These are phyloP conservation scores for Cyclotella choctawhatcheeana DNA, from an alignment of 108 stramenopile genomes.

Conservation along the genomic window DNA sequence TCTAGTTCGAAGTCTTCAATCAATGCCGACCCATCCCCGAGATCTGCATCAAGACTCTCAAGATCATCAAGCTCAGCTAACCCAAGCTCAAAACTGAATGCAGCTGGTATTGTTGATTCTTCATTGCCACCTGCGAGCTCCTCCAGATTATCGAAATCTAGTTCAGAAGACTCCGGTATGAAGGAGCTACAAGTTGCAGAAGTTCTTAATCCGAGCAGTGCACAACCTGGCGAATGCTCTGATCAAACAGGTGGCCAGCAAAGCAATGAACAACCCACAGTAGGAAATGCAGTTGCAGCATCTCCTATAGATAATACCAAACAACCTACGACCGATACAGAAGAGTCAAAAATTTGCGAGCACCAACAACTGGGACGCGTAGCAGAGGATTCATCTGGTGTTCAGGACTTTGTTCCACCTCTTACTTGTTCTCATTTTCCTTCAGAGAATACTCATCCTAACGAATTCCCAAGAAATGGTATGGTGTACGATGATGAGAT, in stretches of 20 bases:
- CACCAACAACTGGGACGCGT: background rate
- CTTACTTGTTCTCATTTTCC: too few species aligned
- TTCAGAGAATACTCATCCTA: background rate
- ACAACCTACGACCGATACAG: background rate
- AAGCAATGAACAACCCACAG: too few species aligned
- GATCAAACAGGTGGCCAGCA: too few species aligned
- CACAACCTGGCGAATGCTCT: too few species aligned
- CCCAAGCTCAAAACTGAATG: background rate
- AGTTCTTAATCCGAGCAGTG: too few species aligned
- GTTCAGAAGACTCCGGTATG: background rate
- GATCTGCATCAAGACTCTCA: background rate
- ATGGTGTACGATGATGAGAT: conserved; percentile 13
- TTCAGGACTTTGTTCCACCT: background rate
- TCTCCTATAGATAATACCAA: too few species aligned
- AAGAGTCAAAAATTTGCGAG: background rate
- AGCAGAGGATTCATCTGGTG: conserved; percentile 6
- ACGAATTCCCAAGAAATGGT: background rate
- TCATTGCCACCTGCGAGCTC: too few species aligned
- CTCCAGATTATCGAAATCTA: too few species aligned
- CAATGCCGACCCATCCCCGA: background rate
- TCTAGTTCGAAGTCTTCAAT: too few species aligned
- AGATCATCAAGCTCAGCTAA: background rate
- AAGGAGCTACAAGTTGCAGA: background rate
- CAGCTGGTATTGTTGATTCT: too few species aligned
- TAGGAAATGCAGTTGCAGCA: too few species aligned